A percentile compares a stretch with the other conserved stretches of the same genome.
These are phyloP conservation scores for Daldinia sp. DNA, from an alignment of 2,329 filamentous ascomycete genomes.

Conservation along the genomic window DNA sequence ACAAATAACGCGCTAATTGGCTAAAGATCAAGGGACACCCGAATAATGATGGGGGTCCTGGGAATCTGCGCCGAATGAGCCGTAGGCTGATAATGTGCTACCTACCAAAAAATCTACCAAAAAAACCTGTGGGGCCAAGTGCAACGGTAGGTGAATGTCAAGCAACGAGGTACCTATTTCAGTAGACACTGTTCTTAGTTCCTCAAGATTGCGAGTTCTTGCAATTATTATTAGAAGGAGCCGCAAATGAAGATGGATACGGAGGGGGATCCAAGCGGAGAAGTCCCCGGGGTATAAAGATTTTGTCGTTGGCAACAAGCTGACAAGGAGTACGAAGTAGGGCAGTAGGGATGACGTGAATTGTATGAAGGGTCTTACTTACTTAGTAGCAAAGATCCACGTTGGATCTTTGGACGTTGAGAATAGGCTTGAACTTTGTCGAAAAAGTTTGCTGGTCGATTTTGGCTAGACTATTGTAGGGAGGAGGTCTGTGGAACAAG, in stretches of 20 bases:
- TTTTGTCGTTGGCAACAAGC: conserved; percentile 17
- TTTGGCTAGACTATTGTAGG: conserved; percentile 35
- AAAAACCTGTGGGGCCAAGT: conserved; percentile 45
- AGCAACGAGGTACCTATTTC: conserved; percentile 32
- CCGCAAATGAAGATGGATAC: conserved; percentile 33
- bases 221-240: conserved; percentile 29
- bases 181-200: conserved; percentile 30
- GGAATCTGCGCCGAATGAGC: conserved; percentile 57
- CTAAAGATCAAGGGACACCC: conserved; percentile 35
- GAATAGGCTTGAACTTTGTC: conserved; percentile 27
- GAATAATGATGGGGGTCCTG: conserved; percentile 44
- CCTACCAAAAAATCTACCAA: too few species aligned
- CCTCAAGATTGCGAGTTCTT: conserved; percentile 20
- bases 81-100: conserved; percentile 57
- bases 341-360: conserved; percentile 33
- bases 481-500: conserved; percentile 33
- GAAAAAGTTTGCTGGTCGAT: conserved; percentile 36
- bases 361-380: conserved; percentile 26
- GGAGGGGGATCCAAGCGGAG: conserved; percentile 31
- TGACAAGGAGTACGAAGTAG: conserved; percentile 28
- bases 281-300: conserved; percentile 13
- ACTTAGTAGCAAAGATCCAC: conserved; percentile 29
- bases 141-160: conserved; percentile 43
- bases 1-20: conserved; percentile 31
- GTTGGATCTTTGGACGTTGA: conserved; percentile 28